Evolutionary conservation across 148 eudicot species (phyloP).

Genomic region (Beta vulgaris): DNA sequence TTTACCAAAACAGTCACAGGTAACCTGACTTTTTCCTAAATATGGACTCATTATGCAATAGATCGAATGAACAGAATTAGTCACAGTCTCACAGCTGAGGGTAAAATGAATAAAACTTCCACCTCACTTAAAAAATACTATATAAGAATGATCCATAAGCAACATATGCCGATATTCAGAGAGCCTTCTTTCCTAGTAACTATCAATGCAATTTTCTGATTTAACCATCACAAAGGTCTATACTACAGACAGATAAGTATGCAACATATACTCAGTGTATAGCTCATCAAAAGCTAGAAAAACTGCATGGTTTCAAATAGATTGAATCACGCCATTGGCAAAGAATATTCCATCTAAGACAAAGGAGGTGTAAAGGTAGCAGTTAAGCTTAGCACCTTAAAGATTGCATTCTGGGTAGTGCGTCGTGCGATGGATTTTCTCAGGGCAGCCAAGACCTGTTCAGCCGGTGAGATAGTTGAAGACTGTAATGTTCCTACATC

Average conservation of each 20-base stretch:
- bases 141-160: background rate
- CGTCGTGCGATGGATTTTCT: conserved; percentile 69
- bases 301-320: background rate
- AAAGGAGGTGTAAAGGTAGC: conserved; percentile 5
- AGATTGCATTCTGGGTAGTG: conserved; percentile 41
- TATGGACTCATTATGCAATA: background rate
- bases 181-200: background rate
- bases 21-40: background rate
- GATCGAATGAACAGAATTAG: background rate
- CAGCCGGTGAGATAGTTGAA: conserved; percentile 36
- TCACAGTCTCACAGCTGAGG: background rate
- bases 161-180: background rate
- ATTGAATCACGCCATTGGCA: background rate
- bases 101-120: background rate
- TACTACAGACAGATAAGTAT: background rate
- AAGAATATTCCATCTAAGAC: background rate
- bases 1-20: background rate
- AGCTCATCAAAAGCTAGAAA: background rate
- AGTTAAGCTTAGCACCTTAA: conserved; percentile 44
- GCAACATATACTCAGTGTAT: background rate
- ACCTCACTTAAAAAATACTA: background rate
- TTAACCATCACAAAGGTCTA: background rate
- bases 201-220: background rate
- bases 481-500: conserved; percentile 34
- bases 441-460: conserved; percentile 59